Conservation (phyloP, 208 protist genomes). For the Wallacemonas sp. region DNA sequence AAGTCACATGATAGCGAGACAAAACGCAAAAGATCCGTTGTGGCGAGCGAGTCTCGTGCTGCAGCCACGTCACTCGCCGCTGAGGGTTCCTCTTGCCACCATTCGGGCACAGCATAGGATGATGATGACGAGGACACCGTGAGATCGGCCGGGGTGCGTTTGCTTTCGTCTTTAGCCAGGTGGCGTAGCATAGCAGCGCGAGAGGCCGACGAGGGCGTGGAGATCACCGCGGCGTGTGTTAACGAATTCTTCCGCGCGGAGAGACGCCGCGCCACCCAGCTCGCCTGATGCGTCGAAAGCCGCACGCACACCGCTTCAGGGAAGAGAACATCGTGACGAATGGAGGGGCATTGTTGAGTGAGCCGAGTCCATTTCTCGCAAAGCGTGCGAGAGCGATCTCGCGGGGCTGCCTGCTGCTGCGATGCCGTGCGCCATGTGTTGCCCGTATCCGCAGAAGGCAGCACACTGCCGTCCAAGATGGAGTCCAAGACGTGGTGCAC, state of each 20-base stretch:
- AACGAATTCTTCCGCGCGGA: background rate
- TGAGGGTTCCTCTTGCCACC: too few species aligned
- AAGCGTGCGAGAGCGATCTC: background rate
- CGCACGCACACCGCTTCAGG: background rate
- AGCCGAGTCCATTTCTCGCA: background rate
- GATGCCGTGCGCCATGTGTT: background rate
- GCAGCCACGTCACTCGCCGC: background rate
- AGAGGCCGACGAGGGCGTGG: background rate
- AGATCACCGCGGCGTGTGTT: background rate
- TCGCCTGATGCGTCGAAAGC: background rate
- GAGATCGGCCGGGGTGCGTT: too few species aligned
- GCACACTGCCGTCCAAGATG: background rate
- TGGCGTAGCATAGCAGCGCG: background rate
- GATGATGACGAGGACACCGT: too few species aligned
- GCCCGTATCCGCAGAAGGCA: conserved; percentile 19
- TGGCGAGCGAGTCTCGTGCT: background rate
- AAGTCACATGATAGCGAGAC: background rate
- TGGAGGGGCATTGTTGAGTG: background rate
- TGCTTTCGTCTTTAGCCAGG: background rate
- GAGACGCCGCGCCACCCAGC: conserved; percentile 4
- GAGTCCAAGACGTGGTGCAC: conserved; percentile 14
- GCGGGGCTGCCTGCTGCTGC: background rate
- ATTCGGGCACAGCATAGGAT: too few species aligned
- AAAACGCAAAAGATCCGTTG: background rate
- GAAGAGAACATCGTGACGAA: background rate